Percentiles rank a stretch among this genome's conserved stretches.
Conservation (phyloP, 768 basidiomycete genomes). For the Hysterangium stoloniferum region DNA sequence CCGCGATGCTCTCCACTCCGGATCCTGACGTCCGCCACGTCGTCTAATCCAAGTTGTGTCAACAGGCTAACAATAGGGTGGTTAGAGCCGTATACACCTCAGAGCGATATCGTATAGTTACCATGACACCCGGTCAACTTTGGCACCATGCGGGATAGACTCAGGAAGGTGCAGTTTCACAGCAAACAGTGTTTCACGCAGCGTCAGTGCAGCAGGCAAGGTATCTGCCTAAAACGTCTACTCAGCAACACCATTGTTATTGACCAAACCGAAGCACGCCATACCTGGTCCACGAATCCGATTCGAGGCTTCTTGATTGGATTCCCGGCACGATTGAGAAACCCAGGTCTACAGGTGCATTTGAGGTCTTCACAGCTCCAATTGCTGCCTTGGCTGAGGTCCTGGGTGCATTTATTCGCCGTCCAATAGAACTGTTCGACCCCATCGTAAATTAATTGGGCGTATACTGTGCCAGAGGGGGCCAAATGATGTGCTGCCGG, state of each 20-base stretch:
- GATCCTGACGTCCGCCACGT: constrained; percentile 65
- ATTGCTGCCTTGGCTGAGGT: constrained; percentile 34
- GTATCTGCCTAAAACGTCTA: constrained; percentile 67
- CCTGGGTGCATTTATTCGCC: constrained; percentile 65
- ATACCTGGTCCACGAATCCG: constrained; percentile 33
- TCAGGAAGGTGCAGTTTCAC: constrained; percentile 81
- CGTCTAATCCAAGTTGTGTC: constrained; percentile 67
- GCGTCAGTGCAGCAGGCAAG: constrained; percentile 71
- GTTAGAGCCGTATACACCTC: not conserved
- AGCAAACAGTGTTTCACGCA: constrained; percentile 79
- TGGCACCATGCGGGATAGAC: constrained; percentile 50
- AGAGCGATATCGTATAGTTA: constrained; percentile 24
- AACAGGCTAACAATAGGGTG: constrained; percentile 38
- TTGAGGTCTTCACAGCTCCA: constrained; percentile 70
- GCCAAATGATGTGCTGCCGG: constrained; percentile 55
- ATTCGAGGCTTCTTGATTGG: constrained; percentile 22
- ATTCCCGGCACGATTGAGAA: constrained; percentile 25
- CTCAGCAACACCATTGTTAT: constrained; percentile 1
- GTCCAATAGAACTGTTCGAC: constrained; percentile 85
- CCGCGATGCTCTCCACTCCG: constrained; percentile 69
- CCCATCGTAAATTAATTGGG: constrained; percentile 71
- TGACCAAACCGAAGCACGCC: constrained; percentile 19
- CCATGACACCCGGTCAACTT: constrained; percentile 47
- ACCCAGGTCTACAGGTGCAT: constrained; percentile 65
- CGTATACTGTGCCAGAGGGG: constrained; percentile 43